These are phyloP conservation scores for Galerina marginata DNA, from an alignment of 768 basidiomycete genomes.

Conservation along the genomic window DNA sequence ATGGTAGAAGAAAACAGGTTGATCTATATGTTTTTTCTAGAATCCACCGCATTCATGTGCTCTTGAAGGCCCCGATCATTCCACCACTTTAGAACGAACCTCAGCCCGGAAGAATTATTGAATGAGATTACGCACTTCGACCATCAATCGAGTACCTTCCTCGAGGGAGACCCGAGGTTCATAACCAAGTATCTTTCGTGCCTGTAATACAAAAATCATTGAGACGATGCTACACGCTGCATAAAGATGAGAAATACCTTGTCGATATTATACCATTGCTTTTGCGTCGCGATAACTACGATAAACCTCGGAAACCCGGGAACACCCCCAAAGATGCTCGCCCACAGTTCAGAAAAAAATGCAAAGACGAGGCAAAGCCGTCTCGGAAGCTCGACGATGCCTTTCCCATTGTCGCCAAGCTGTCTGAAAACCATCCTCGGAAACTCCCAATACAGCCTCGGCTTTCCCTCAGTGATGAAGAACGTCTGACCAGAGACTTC, in stretches of 20 bases:
- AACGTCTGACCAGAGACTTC: not conserved
- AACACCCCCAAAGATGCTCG: not conserved
- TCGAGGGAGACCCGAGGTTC: slow-evolving; percentile 5
- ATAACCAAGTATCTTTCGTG: too few relatives aligned
- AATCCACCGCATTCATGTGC: too few relatives aligned
- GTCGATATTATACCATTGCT: slow-evolving; percentile 9
- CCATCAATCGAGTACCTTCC: not conserved
- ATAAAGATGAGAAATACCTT: not conserved
- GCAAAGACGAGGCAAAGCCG: slow-evolving; percentile 8
- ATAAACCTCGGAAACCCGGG: slow-evolving; percentile 9
- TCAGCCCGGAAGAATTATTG: too few relatives aligned
- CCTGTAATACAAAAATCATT: too few relatives aligned
- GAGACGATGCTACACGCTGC: too few relatives aligned
- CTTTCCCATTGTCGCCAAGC: slow-evolving; percentile 2
- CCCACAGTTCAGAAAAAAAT: slow-evolving; percentile 7
- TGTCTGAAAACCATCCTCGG: slow-evolving; percentile 1
- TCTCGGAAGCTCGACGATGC: slow-evolving; percentile 4
- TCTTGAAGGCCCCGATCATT: too few relatives aligned
- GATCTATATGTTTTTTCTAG: too few relatives aligned
- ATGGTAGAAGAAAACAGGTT: too few relatives aligned
- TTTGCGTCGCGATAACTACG: slow-evolving; percentile 7
- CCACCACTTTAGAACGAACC: too few relatives aligned
- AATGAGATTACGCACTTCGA: not conserved
- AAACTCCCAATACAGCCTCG: not conserved
- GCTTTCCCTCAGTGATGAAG: slow-evolving; percentile 2